Base-by-base conservation (phyloP, 106 monocot genomes). In the Acanthochlamys bracteata region DNA sequence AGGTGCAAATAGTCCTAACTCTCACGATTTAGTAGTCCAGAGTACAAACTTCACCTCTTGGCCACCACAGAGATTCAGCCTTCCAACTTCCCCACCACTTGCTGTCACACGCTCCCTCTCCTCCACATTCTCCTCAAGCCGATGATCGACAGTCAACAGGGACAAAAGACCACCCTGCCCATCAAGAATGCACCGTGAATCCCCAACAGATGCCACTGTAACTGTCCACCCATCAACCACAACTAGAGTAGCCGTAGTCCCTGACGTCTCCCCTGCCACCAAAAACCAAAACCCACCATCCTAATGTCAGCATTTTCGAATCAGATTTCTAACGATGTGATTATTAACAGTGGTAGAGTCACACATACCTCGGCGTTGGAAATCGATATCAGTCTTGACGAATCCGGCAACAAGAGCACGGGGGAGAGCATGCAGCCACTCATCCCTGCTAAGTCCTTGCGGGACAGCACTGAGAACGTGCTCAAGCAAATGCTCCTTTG, bases 381-480 rank as follows among this genome's bases (percentile, higher is more conserved):
- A 98, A 49, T 92, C 83, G 0, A 92, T 98, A 62, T 98, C 96
- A 8, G 91, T 91, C 80, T 92, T 98, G 20, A 98, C 91, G 42
- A 98, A 98, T 10, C 96, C 96, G 0, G 85, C 84, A 2, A 98
- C 96, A 3, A 98, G 76, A 0, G 96, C 94, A 24, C 71, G 76
- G 0, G 88, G 96, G 19, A 98, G 96, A 41, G 75, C 80, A 53
- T 85, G 82, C 13, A 91, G 75, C 96, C 96, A 98, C 56, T 85
- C 91, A 15, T 88, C 96, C 25, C 88, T 74, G 26, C 78, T 74
- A 55, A 90, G 69, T n/a, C 86, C 90, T 43, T 71, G 76, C 6
- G 89, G 84, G 24, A 95, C 71, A 40, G 94, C 90, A 42, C 73
- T 75, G 82, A 95, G 77, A 4, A 95, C 90, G 53, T 95, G 81